These are phyloP conservation scores for Leccinum griseonigrum DNA, from an alignment of 1,284 basidiomycete species.

Conservation along the genomic window DNA sequence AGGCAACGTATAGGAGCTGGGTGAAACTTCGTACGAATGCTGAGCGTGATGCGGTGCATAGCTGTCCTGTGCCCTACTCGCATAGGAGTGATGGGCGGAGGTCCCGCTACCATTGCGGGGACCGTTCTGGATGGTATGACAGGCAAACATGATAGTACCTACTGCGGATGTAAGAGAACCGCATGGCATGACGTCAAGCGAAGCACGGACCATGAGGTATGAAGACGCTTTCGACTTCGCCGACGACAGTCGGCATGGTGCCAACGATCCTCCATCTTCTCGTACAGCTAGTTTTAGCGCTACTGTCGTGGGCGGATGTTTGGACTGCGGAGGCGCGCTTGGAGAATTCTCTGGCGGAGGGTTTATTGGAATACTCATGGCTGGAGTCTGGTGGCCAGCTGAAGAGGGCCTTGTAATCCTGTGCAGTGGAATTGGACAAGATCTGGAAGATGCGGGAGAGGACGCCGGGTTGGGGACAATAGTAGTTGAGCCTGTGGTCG, in stretches of 20 bases:
- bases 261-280: slow-evolving; percentile 86
- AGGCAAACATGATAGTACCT: slow-evolving; percentile 83
- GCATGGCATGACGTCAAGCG: slow-evolving; percentile 35
- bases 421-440: slow-evolving; percentile 49
- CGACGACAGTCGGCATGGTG: slow-evolving; percentile 61
- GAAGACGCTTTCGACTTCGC: slow-evolving; percentile 84
- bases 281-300: slow-evolving; percentile 91
- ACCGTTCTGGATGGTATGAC: slow-evolving; percentile 54
- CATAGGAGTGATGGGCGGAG: slow-evolving; percentile 25
- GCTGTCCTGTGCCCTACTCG: slow-evolving; percentile 34
- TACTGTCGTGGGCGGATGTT: slow-evolving; percentile 56
- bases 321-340: slow-evolving; percentile 79
- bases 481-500: slow-evolving; percentile 53
- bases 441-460: slow-evolving; percentile 81
- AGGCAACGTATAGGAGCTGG: slow-evolving; percentile 32
- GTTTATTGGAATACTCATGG: slow-evolving; percentile 46
- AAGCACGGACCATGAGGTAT: slow-evolving; percentile 82
- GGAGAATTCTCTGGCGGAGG: slow-evolving; percentile 80
- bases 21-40: slow-evolving; percentile 31
- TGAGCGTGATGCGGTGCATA: slow-evolving; percentile 41
- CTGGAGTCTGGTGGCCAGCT: slow-evolving; percentile 83
- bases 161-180: slow-evolving; percentile 31
- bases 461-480: slow-evolving; percentile 46
- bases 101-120: slow-evolving; percentile 20
- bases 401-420: slow-evolving; percentile 63